Conservation (phyloP, 2,329 filamentous ascomycete genomes). For the Diaporthe vaccinii region DNA sequence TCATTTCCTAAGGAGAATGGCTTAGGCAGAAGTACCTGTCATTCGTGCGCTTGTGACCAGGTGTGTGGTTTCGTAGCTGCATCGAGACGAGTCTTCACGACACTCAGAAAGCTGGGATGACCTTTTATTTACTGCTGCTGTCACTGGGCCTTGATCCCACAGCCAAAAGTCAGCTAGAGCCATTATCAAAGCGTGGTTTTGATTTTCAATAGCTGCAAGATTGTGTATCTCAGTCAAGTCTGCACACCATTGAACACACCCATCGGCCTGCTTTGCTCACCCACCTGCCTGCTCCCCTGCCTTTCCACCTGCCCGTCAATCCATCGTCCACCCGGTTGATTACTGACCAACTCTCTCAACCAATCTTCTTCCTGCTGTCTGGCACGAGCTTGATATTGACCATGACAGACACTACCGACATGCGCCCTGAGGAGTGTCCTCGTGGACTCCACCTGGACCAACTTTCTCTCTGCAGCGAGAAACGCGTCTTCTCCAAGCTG, state of each 20-base stretch:
- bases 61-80: background rate
- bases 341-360: too few species aligned
- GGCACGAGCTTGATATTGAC: background rate
- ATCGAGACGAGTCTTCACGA: background rate
- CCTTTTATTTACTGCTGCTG: background rate
- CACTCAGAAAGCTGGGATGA: background rate
- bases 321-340: background rate
- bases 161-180: background rate
- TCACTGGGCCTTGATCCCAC: background rate
- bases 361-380: background rate
- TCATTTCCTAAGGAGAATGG: background rate
- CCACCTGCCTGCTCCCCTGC: too few species aligned
- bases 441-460: background rate
- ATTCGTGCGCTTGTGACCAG: background rate
- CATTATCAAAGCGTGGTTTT: background rate
- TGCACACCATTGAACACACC: background rate
- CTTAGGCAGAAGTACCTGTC: background rate
- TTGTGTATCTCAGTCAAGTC: background rate
- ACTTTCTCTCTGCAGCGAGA: background rate
- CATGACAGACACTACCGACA: background rate
- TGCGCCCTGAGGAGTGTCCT: constrained; percentile 9
- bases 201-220: background rate
- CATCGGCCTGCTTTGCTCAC: too few species aligned
- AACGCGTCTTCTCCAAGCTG: background rate
- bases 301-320: background rate